These are phyloP conservation scores for Epithemia pelagica DNA, from an alignment of 108 stramenopile genomes.

Conservation along the genomic window DNA sequence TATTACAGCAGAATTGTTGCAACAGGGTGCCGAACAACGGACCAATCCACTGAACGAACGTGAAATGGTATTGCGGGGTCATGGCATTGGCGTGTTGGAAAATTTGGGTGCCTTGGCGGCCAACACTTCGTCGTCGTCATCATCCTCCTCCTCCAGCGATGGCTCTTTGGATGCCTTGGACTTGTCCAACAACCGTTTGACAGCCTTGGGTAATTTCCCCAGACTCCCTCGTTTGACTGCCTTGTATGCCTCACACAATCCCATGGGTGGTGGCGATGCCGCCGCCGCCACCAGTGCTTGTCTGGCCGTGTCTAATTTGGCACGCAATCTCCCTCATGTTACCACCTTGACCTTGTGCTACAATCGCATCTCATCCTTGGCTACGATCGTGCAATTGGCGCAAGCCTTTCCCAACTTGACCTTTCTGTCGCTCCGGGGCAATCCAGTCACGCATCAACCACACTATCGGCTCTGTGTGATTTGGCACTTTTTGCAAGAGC, in stretches of 20 bases:
- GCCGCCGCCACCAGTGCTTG: conserved; percentile 26
- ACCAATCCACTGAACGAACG: conserved; percentile 78
- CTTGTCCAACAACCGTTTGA: conserved; percentile 72
- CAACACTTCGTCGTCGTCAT: conserved; percentile 9
- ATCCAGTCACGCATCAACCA: conserved; percentile 79
- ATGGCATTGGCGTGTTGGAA: conserved; percentile 72
- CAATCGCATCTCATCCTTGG: conserved; percentile 60
- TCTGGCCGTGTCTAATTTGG: conserved; percentile 19
- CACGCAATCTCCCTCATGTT: conserved; percentile 43
- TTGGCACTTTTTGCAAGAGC: not conserved
- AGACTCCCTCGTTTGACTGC: conserved; percentile 36
- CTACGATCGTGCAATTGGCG: conserved; percentile 57
- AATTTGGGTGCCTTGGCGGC: conserved; percentile 71
- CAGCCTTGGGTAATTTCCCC: conserved; percentile 69
- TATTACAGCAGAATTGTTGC: conserved; percentile 69
- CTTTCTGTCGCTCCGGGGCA: conserved; percentile 58
- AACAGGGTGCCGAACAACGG: conserved; percentile 65
- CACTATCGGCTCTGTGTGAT: conserved; percentile 66
- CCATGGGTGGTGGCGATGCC: conserved; percentile 52
- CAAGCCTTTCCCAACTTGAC: conserved; percentile 62
- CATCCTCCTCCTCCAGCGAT: not conserved
- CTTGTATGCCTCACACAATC: conserved; percentile 52
- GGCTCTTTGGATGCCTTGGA: conserved; percentile 60
- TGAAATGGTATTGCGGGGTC: conserved; percentile 69
- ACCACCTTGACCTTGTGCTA: conserved; percentile 44